These are phyloP conservation scores for Maudiozyma barnettii DNA, from an alignment of 805 yeast genomes.

Conservation along the genomic window DNA sequence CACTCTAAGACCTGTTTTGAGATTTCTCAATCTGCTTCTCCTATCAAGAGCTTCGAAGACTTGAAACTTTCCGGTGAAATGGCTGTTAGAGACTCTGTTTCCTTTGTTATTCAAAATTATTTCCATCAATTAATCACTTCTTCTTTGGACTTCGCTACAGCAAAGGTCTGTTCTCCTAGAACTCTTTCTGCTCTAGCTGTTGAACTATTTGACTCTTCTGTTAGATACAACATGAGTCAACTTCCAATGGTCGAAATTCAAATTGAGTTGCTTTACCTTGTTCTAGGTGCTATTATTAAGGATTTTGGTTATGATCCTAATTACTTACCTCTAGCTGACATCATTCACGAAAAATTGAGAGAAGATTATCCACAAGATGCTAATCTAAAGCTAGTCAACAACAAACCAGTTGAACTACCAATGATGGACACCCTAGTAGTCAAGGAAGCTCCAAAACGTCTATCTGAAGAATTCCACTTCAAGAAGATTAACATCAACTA, in stretches of 20 bases:
- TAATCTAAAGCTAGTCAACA: not conserved
- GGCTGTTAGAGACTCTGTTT: constrained; percentile 43
- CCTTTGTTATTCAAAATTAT: constrained; percentile 53
- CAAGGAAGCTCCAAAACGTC: not conserved
- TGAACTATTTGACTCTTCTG: constrained; percentile 15
- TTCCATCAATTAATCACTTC: constrained; percentile 33
- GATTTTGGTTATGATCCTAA: constrained; percentile 73
- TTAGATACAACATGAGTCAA: constrained; percentile 25
- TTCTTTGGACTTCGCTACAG: constrained; percentile 43
- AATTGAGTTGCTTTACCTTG: constrained; percentile 33
- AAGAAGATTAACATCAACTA: constrained; percentile 1
- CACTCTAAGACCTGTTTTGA: constrained; percentile 47
- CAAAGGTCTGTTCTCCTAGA: constrained; percentile 36
- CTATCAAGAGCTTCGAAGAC: not conserved
- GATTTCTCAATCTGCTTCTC: constrained; percentile 3
- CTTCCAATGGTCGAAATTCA: constrained; percentile 7
- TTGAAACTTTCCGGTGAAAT: constrained; percentile 40
- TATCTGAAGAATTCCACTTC: not conserved
- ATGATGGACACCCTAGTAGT: not conserved
- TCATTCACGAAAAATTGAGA: constrained; percentile 36
- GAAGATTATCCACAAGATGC: not conserved
- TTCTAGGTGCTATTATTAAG: constrained; percentile 60
- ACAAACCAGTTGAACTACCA: not conserved
- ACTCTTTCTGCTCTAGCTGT: constrained; percentile 26
- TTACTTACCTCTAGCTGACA: constrained; percentile 51